Percentiles rank a stretch among this genome's conserved stretches.
Conservation (phyloP, 2,329 filamentous ascomycete species). For the Microdochium trichocladiopsis region DNA sequence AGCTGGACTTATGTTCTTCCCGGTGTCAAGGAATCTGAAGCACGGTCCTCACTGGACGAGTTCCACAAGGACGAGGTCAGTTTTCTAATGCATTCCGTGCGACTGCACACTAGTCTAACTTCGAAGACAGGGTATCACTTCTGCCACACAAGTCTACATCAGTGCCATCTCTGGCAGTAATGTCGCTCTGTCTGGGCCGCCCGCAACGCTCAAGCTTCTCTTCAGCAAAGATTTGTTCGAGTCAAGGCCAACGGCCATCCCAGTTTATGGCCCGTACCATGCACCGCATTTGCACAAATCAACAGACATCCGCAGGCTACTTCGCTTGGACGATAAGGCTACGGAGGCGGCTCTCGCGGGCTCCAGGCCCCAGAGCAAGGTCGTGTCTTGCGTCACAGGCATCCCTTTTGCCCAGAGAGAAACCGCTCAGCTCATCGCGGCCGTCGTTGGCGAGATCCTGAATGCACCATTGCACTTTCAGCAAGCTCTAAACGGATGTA, state of each 20-base stretch:
- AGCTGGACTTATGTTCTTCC: constrained; percentile 63
- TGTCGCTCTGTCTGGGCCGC: constrained; percentile 48
- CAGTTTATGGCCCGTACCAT: constrained; percentile 51
- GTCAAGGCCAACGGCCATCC: constrained; percentile 36
- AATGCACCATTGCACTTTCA: constrained; percentile 40
- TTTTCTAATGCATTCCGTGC: background rate
- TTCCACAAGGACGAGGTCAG: constrained; percentile 51
- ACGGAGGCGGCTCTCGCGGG: constrained; percentile 30
- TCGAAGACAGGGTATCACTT: constrained; percentile 28
- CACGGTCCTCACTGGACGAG: constrained; percentile 40
- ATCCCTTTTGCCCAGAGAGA: constrained; percentile 29
- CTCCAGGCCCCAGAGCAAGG: constrained; percentile 34
- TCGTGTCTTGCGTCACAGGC: constrained; percentile 45
- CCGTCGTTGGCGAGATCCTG: constrained; percentile 40
- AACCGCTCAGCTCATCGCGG: constrained; percentile 31
- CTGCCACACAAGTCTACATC: constrained; percentile 42
- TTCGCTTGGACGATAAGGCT: constrained; percentile 32
- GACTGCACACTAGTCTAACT: background rate
- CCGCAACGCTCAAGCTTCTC: constrained; percentile 36
- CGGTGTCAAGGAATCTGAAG: constrained; percentile 43
- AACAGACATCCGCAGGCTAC: constrained; percentile 34
- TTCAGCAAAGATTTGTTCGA: constrained; percentile 30
- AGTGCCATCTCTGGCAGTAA: constrained; percentile 42
- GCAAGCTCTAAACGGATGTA: constrained; percentile 39
- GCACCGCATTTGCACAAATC: constrained; percentile 42